Conservation (phyloP, 2,329 filamentous ascomycete species). For the Oidium heveae region DNA sequence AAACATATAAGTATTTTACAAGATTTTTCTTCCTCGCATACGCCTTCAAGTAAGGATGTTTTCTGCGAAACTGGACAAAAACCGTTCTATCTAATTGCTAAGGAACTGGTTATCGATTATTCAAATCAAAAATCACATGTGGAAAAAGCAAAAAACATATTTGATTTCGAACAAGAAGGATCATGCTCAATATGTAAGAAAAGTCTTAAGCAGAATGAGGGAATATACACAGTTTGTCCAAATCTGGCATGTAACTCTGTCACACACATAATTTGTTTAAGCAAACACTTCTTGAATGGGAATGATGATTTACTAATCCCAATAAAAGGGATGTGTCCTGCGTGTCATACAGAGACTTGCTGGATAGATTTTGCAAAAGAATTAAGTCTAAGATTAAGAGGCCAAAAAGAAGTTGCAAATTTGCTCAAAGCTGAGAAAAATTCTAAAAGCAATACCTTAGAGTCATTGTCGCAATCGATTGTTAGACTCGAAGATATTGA, state of each 20-base stretch:
- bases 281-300: constrained; percentile 22
- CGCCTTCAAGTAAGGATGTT: background rate
- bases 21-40: constrained; percentile 7
- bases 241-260: constrained; percentile 27
- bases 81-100: constrained; percentile 9
- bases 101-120: constrained; percentile 30
- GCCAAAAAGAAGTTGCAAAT: constrained; percentile 41
- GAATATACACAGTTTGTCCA: constrained; percentile 31
- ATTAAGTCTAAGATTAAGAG: constrained; percentile 47
- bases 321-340: constrained; percentile 41
- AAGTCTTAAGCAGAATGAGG: constrained; percentile 20
- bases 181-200: constrained; percentile 27
- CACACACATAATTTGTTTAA: constrained; percentile 35
- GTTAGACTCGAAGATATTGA: constrained; percentile 5
- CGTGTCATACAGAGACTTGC: constrained; percentile 31
- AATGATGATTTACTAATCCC: constrained; percentile 30
- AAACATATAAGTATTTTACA: constrained; percentile 6
- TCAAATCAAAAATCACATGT: constrained; percentile 25
- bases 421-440: constrained; percentile 27
- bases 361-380: constrained; percentile 72
- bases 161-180: constrained; percentile 30
- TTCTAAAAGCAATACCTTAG: constrained; percentile 4
- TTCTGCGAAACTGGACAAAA: constrained; percentile 2
- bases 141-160: constrained; percentile 26
- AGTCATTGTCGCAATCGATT: constrained; percentile 4